Conservation (phyloP, 768 basidiomycete genomes). For the Collybia sordida region DNA sequence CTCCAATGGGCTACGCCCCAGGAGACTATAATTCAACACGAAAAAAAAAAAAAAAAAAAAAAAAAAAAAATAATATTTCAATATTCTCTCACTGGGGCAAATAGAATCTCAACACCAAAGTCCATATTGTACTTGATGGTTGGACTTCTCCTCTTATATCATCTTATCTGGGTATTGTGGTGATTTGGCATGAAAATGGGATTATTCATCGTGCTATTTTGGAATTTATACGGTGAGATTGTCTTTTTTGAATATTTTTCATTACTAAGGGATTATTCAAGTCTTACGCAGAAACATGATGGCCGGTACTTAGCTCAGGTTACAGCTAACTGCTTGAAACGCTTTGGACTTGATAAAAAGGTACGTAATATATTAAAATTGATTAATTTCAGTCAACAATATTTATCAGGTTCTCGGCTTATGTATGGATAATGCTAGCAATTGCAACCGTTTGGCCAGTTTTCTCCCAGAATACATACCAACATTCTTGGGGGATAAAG, state of each 20-base stretch:
- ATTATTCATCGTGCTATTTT: conserved; percentile 22
- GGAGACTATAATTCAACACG: too few relatives aligned
- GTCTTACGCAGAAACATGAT: conserved; percentile 20
- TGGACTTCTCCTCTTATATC: conserved; percentile 27
- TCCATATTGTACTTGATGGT: too few relatives aligned
- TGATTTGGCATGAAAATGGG: conserved; percentile 27
- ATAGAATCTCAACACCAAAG: conserved; percentile 1
- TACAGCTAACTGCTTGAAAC: conserved; percentile 15
- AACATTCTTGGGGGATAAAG: conserved; percentile 13
- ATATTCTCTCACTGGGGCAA: too few relatives aligned
- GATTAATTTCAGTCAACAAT: neutral
- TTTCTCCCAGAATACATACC: conserved; percentile 17
- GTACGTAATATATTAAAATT: conserved; percentile 7
- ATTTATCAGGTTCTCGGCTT: conserved; percentile 20
- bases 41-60: too few relatives aligned
- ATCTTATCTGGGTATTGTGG: conserved; percentile 29
- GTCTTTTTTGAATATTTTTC: neutral
- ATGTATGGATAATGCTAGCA: conserved; percentile 27
- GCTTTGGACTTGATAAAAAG: conserved; percentile 17
- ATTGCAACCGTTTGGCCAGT: conserved; percentile 19
- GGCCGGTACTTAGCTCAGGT: conserved; percentile 23
- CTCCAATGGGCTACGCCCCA: too few relatives aligned
- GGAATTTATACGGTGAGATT: conserved; percentile 23
- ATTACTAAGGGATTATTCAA: conserved; percentile 2
- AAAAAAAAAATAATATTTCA: too few relatives aligned